Evolutionary conservation across 306 rosid genomes (phyloP), one percentile per base, ranked within the genome.

Genomic region (Potentilla sterilis): DNA sequence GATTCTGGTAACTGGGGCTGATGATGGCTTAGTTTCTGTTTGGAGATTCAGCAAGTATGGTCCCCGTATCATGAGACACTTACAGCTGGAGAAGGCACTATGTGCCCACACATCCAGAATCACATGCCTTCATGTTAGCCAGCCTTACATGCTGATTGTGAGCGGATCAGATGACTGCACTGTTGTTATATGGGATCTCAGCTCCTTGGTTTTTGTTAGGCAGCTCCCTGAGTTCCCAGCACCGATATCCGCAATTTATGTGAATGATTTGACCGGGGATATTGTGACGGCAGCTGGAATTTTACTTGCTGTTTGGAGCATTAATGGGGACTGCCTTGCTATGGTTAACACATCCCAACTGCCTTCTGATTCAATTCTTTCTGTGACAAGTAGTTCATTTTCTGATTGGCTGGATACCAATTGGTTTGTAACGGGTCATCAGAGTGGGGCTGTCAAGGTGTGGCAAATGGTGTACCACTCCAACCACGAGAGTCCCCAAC

Each of bases 381-480:
- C 93, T 0, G 93, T 92, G 77, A 87, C 99, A 40, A 92, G 92
- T 73, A 82, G 97, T 85, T 84, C 92, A 44, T 79, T 75, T 81
- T 92, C 97, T 52, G 99, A 96, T 88, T 96, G 99, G 99, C 86
- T 75, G 83, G 97, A 92, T 75, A 89, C 91, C 6, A 96, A 88
- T 83, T 96, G 99, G 99, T 92, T 87, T 76, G 99, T 88, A 75
- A 96, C 98, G 10, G 99, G 99, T 76, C 99, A 96, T 87, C 99
- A 96, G 91, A 96, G 99, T 79, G 99, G 99, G 74, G 91, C 99
- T 28, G 88, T 96, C 69, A 96, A 96, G 87, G 97, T 96, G 77
- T 96, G 98, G 99, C 97, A 91, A 84, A 92, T 88, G 96, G 88
- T 96, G 75, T 94, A 92, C 86, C 77, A 85, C 87, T 83, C 94